Evolutionary conservation across 129 eudicot species (phyloP).

Genomic region (Chrysanthemum seticuspe): DNA sequence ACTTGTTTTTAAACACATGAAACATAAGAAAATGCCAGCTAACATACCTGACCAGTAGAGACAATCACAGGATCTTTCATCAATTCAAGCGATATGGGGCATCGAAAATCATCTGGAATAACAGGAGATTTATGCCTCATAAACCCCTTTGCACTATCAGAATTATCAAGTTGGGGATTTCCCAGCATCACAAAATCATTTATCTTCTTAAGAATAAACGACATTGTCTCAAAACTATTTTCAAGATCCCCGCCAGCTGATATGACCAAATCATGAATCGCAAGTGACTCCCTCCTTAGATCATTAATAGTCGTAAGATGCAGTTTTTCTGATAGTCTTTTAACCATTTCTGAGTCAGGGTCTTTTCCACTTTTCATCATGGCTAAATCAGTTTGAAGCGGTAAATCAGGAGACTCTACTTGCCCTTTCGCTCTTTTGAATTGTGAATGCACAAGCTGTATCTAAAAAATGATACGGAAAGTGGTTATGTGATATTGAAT

Average conservation of each 20-base stretch:
- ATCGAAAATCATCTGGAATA: slow-evolving; percentile 9
- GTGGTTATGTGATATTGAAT: no score
- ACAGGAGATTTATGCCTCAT: slow-evolving; percentile 4
- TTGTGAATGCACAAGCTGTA: slow-evolving; percentile 9
- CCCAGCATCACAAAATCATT: slow-evolving; percentile 8
- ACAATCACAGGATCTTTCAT: slow-evolving; percentile 10
- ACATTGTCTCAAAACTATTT: slow-evolving; percentile 5
- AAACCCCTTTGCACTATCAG: slow-evolving; percentile 3
- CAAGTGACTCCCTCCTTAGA: slow-evolving; percentile 10
- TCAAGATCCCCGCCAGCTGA: slow-evolving; percentile 1
- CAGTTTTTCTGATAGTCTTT: slow-evolving; percentile 12
- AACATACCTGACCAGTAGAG: slow-evolving; percentile 4
- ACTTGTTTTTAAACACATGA: background rate
- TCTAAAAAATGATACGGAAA: background rate
- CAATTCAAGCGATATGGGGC: slow-evolving; percentile 10
- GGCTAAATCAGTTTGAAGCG: slow-evolving; percentile 6
- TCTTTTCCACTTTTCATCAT: slow-evolving; percentile 1
- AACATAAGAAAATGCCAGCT: background rate
- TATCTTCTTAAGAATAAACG: slow-evolving; percentile 10
- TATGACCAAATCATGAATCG: slow-evolving; percentile 7
- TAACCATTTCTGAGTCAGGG: background rate
- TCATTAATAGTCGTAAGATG: slow-evolving; percentile 6
- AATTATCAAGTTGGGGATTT: background rate
- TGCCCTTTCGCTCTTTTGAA: slow-evolving; percentile 13
- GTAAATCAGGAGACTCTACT: background rate